Conservation (phyloP, 108 stramenopile genomes). For the Phaeodactylum tricornutum region DNA sequence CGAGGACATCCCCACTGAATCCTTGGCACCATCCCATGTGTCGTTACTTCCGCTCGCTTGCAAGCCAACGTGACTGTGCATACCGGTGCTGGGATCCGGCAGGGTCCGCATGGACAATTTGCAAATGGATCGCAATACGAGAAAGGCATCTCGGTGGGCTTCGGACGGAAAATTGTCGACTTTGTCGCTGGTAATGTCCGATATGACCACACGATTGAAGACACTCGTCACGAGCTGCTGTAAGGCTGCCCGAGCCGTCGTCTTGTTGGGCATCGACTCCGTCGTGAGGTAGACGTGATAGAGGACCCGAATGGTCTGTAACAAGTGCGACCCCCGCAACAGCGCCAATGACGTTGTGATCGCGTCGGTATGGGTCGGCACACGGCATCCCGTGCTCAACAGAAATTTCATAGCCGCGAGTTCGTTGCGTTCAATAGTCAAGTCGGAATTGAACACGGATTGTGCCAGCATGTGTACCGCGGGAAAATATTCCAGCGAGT, state of each 20-base stretch:
- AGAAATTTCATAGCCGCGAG: slow-evolving; percentile 71
- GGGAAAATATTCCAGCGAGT: not conserved
- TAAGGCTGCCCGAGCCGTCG: slow-evolving; percentile 90
- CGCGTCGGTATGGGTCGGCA: not conserved
- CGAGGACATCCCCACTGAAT: not conserved
- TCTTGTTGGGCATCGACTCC: slow-evolving; percentile 74
- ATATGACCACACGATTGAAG: slow-evolving; percentile 73
- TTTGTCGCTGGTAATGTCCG: slow-evolving; percentile 10
- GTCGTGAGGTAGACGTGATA: slow-evolving; percentile 92
- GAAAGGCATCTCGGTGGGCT: slow-evolving; percentile 91
- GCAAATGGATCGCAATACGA: slow-evolving; percentile 92
- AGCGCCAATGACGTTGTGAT: slow-evolving; percentile 21
- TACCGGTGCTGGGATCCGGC: slow-evolving; percentile 10
- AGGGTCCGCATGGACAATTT: slow-evolving; percentile 81
- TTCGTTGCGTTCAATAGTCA: slow-evolving; percentile 44
- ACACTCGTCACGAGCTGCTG: slow-evolving; percentile 89
- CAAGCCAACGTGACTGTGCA: slow-evolving; percentile 23
- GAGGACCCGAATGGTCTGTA: slow-evolving; percentile 85
- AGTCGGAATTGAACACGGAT: slow-evolving; percentile 52
- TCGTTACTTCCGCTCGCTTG: slow-evolving; percentile 22
- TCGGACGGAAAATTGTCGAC: slow-evolving; percentile 62
- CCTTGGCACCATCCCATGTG: slow-evolving; percentile 20
- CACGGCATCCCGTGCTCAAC: slow-evolving; percentile 59
- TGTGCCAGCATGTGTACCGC: slow-evolving; percentile 51
- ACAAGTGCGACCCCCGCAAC: slow-evolving; percentile 77